These are phyloP conservation scores for Colletotrichum costaricense DNA, from an alignment of 2,329 filamentous ascomycete genomes.

Conservation along the genomic window DNA sequence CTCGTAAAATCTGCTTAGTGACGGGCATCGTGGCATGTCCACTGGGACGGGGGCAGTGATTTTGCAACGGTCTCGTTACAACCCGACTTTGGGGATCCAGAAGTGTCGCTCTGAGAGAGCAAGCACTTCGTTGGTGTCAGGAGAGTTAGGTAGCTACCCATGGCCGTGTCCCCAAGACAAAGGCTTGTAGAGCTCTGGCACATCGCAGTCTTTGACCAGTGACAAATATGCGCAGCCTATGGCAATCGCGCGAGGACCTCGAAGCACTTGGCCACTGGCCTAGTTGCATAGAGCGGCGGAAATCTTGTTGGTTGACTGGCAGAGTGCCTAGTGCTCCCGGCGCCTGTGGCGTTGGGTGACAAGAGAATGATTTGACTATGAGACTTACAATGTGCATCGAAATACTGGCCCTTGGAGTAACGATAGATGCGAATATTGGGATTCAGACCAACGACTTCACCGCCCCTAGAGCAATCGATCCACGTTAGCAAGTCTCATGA, in stretches of 20 bases:
- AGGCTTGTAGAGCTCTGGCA: background rate
- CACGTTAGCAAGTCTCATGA: constrained; percentile 16
- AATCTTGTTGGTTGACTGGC: constrained; percentile 7
- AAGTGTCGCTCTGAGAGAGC: background rate
- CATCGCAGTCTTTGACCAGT: background rate
- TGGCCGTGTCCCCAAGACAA: background rate
- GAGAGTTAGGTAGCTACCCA: background rate
- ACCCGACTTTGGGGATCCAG: background rate
- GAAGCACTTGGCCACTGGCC: background rate
- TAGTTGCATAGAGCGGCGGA: background rate
- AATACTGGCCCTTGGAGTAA: constrained; percentile 88
- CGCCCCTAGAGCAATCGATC: constrained; percentile 71
- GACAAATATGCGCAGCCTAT: constrained; percentile 14
- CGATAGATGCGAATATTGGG: constrained; percentile 91
- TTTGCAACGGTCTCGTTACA: constrained; percentile 1
- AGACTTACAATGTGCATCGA: constrained; percentile 86
- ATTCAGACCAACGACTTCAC: constrained; percentile 84
- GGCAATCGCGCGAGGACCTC: background rate
- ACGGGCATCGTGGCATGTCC: background rate
- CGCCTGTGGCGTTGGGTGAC: constrained; percentile 27
- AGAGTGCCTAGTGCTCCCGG: background rate
- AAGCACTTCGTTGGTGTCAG: background rate
- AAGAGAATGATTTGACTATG: constrained; percentile 18
- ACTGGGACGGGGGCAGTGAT: background rate
- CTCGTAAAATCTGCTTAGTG: constrained; percentile 6